These are phyloP conservation scores for Alternaria arborescens DNA, from an alignment of 2,329 filamentous ascomycete species.

Conservation along the genomic window DNA sequence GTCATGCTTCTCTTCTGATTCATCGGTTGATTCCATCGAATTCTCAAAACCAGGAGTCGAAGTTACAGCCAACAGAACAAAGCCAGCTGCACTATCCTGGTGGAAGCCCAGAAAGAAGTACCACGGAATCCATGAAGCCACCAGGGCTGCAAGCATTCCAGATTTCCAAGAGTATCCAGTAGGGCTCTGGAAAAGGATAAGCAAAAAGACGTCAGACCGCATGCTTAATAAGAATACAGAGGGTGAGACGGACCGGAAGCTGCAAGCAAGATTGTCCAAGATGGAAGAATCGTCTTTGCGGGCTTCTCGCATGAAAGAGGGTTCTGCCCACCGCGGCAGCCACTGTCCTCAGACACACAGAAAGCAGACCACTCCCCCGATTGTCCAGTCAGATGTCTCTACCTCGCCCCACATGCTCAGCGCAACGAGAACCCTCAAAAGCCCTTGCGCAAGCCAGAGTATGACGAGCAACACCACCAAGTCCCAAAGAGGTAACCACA, in stretches of 20 bases:
- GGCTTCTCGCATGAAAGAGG: not conserved
- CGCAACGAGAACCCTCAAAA: not conserved
- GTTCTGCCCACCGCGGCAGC: not conserved
- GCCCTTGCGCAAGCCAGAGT: not conserved
- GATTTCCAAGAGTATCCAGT: not conserved
- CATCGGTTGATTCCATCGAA: not conserved
- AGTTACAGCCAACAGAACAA: not conserved
- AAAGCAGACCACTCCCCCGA: not conserved
- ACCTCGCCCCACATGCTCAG: not conserved
- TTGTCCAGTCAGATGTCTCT: not conserved
- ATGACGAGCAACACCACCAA: not conserved
- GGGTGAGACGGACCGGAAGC: not conserved
- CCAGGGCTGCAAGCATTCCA: not conserved
- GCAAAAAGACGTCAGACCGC: not conserved
- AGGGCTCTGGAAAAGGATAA: conserved; percentile 4
- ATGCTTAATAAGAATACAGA: not conserved
- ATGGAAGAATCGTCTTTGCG: not conserved
- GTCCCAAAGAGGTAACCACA: not conserved
- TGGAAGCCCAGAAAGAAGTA: conserved; percentile 3
- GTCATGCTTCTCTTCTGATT: conserved; percentile 13
- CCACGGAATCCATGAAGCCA: not conserved
- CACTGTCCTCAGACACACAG: not conserved
- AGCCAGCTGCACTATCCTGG: not conserved
- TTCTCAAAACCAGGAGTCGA: not conserved
- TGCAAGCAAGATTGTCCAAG: not conserved